Evolutionary conservation across 225 moss, liverwort and hornwort species (phyloP).

Genomic region (Polytrichum commune): DNA sequence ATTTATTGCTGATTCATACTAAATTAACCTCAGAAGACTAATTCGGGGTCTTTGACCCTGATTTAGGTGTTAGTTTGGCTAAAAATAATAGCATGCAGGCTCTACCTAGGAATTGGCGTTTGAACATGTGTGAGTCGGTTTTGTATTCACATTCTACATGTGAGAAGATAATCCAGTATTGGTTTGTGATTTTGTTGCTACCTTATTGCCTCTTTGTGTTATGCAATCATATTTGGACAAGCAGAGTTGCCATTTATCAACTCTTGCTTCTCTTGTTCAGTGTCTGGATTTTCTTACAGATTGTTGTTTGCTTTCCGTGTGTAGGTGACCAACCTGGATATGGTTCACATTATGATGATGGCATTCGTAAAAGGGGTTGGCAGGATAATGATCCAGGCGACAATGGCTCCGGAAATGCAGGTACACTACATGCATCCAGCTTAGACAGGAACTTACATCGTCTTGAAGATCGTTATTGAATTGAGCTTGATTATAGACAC

Average conservation of each 20-base stretch:
- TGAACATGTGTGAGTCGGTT: too few species aligned
- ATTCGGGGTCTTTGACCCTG: too few species aligned
- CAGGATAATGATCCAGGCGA: constrained; percentile 13
- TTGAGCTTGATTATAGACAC: background rate
- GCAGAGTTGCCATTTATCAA: background rate
- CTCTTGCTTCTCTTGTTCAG: background rate
- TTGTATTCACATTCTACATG: too few species aligned
- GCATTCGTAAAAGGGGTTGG: constrained; percentile 47
- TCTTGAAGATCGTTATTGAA: too few species aligned
- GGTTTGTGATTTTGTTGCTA: background rate
- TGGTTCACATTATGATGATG: constrained; percentile 19
- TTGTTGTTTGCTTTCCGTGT: background rate
- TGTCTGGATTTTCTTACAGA: background rate
- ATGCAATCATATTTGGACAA: background rate
- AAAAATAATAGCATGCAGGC: too few species aligned
- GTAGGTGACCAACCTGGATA: constrained; percentile 15
- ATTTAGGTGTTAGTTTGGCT: too few species aligned
- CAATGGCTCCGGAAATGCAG: constrained; percentile 29
- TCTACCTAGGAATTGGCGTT: too few species aligned
- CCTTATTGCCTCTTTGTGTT: too few species aligned
- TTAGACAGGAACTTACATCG: too few species aligned
- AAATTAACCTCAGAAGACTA: too few species aligned
- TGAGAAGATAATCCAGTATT: too few species aligned
- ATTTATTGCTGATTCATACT: too few species aligned
- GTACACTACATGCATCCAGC: constrained; percentile 8